Evolutionary conservation across 2,329 filamentous ascomycete genomes (phyloP).

Genomic region (Ceratocystis diversiconidia): DNA sequence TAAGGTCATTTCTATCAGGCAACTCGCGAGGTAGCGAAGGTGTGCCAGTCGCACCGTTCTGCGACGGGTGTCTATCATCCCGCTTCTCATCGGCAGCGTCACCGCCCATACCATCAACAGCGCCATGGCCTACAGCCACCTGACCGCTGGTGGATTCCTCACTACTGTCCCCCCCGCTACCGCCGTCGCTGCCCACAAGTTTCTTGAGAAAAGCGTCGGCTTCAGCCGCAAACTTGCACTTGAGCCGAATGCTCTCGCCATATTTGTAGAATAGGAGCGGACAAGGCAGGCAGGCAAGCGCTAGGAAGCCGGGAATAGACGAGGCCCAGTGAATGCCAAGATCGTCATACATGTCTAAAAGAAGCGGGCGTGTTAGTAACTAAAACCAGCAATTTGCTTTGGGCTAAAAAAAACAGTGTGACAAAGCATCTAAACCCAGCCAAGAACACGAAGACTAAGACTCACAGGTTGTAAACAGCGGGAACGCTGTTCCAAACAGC

Average conservation of each 20-base stretch:
- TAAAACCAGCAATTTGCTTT: background rate
- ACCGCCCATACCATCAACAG: no score
- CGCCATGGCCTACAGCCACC: background rate
- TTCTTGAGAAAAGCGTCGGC: constrained; percentile 44
- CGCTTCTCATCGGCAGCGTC: no score
- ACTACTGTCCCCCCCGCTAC: constrained; percentile 7
- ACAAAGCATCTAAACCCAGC: no score
- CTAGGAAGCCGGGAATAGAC: constrained; percentile 59
- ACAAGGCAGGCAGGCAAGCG: constrained; percentile 56
- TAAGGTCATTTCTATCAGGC: no score
- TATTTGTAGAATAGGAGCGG: constrained; percentile 67
- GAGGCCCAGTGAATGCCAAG: constrained; percentile 65
- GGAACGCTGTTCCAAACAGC: constrained; percentile 58
- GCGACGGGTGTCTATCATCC: no score
- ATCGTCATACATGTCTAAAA: constrained; percentile 35
- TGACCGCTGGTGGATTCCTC: no score
- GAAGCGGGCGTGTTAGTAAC: background rate
- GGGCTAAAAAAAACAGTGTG: no score
- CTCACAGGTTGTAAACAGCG: constrained; percentile 46
- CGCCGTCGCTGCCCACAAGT: constrained; percentile 25
- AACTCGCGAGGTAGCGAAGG: no score
- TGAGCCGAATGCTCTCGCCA: constrained; percentile 45
- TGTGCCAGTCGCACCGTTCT: no score
- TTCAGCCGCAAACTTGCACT: constrained; percentile 56
- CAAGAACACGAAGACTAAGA: background rate